Conservation (phyloP, 2,329 filamentous ascomycete genomes). For the Apiospora pterosperma region DNA sequence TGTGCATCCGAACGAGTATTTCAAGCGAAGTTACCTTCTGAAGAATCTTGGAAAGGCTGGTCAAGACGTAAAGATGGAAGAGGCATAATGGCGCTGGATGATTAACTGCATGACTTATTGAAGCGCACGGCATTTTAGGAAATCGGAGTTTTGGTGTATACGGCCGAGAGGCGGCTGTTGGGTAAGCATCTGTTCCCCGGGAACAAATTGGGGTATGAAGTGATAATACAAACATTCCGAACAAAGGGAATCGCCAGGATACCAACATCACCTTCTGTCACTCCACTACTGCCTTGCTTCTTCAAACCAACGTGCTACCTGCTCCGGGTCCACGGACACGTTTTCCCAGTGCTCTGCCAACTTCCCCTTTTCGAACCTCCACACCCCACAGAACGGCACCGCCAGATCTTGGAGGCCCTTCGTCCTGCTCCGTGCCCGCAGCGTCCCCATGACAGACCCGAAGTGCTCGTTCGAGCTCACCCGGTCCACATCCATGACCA, state of each 20-base stretch:
- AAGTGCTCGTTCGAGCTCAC: slow-evolving; percentile 14
- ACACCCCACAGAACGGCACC: slow-evolving; percentile 16
- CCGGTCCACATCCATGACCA: slow-evolving; percentile 17
- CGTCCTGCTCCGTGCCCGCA: slow-evolving; percentile 10
- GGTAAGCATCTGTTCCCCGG: background rate
- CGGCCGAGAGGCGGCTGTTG: background rate
- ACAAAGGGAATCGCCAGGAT: background rate
- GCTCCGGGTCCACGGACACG: slow-evolving; percentile 7
- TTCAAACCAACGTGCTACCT: background rate
- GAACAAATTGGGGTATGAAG: background rate
- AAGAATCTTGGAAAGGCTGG: slow-evolving; percentile 67
- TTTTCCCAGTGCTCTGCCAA: slow-evolving; percentile 24
- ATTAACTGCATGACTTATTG: background rate
- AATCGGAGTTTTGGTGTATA: slow-evolving; percentile 3
- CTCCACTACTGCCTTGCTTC: background rate
- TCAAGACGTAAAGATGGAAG: slow-evolving; percentile 56
- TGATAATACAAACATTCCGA: background rate
- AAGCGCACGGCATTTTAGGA: background rate
- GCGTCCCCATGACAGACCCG: slow-evolving; percentile 16
- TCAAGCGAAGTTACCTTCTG: slow-evolving; percentile 87
- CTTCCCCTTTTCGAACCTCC: slow-evolving; percentile 13
- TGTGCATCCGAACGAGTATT: slow-evolving; percentile 96
- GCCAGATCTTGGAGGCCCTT: background rate
- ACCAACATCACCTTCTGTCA: background rate
- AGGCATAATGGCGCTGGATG: slow-evolving; percentile 9